Evolutionary conservation across 345 rosid species (phyloP).

Genomic region (Carallia brachiata): DNA sequence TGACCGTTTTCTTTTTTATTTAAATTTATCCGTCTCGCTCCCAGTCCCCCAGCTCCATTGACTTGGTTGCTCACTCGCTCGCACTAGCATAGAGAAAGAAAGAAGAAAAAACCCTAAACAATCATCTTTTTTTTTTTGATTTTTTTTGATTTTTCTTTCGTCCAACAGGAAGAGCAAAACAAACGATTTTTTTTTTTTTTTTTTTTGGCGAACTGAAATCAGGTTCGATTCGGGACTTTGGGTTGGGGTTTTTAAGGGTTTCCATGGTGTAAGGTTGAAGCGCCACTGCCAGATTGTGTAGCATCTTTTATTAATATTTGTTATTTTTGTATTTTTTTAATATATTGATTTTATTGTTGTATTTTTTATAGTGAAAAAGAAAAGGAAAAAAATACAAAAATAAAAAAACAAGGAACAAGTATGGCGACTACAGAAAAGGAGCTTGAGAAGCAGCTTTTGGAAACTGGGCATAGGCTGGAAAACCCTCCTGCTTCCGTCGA

Average conservation of each 20-base stretch:
- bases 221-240: constrained; percentile 11
- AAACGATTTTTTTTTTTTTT: too few relatives aligned
- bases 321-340: neutral
- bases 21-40: neutral
- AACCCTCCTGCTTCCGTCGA: constrained; percentile 66
- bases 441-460: constrained; percentile 58
- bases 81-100: neutral
- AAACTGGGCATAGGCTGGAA: constrained; percentile 63
- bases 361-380: neutral
- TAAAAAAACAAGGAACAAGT: neutral
- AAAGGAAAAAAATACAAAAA: neutral
- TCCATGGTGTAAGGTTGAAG: constrained; percentile 35
- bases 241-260: constrained; percentile 18
- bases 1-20: neutral
- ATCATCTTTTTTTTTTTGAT: neutral
- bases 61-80: too few relatives aligned
- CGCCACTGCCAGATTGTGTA: constrained; percentile 13
- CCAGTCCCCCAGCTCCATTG: too few relatives aligned
- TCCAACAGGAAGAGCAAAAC: constrained; percentile 6
- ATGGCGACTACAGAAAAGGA: constrained; percentile 63
- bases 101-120: neutral
- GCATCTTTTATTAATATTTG: constrained; percentile 14
- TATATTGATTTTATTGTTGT: neutral
- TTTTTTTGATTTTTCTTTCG: neutral
- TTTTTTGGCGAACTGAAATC: constrained; percentile 5